Percentiles rank a stretch among this genome's conserved stretches.
These are phyloP conservation scores for Cladophialophora exuberans DNA, from an alignment of 2,329 filamentous ascomycete species.

Conservation along the genomic window DNA sequence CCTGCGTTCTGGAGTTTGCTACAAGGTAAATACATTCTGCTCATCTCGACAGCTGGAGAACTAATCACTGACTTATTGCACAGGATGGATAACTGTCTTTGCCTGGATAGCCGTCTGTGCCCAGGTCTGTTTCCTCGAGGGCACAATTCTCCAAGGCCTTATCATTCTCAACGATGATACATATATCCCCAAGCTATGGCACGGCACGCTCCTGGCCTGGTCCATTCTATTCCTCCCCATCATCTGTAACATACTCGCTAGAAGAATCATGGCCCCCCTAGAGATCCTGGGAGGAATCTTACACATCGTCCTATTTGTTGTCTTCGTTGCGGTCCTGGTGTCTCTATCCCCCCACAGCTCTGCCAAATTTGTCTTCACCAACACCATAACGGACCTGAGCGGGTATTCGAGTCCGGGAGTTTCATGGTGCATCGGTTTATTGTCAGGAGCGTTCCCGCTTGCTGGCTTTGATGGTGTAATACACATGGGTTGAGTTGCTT, in stretches of 20 bases:
- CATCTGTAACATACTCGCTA: conserved; percentile 40
- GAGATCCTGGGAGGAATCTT: conserved; percentile 36
- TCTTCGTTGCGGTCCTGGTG: conserved; percentile 40
- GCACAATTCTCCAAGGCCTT: conserved; percentile 40
- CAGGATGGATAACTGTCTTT: conserved; percentile 20
- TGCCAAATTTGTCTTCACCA: conserved; percentile 47
- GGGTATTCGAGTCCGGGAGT: conserved; percentile 40
- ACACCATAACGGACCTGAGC: conserved; percentile 47
- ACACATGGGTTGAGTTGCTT: conserved; percentile 37
- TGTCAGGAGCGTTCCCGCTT: conserved; percentile 31
- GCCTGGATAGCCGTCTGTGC: conserved; percentile 10
- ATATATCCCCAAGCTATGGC: conserved; percentile 50
- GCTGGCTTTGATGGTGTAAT: conserved; percentile 52
- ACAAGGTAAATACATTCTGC: too few relatives aligned
- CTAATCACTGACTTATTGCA: too few relatives aligned
- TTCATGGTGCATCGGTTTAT: conserved; percentile 43
- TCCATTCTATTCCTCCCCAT: conserved; percentile 40
- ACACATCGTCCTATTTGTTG: conserved; percentile 43
- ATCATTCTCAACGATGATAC: conserved; percentile 41
- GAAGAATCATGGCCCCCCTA: conserved; percentile 36
- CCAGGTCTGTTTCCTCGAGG: conserved; percentile 6
- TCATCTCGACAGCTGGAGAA: too few relatives aligned
- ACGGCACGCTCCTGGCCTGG: conserved; percentile 51
- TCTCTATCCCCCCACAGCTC: conserved; percentile 38
- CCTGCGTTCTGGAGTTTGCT: conserved; percentile 26